phyloP scores from a whole-genome alignment of 495 filamentous ascomycete genomes.

The Cercophora sp. region DNA sequence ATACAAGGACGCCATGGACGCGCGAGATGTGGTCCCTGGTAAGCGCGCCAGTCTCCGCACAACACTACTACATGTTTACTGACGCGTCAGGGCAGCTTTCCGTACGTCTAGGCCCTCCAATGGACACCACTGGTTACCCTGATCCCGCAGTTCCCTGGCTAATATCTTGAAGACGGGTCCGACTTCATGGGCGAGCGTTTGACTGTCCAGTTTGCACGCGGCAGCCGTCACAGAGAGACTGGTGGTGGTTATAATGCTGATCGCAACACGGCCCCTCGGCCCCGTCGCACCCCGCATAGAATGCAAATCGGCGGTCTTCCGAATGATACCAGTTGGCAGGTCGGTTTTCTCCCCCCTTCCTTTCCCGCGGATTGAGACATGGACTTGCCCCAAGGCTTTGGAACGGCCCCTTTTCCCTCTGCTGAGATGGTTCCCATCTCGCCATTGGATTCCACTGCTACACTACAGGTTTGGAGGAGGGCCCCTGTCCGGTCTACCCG shows the following conservation, averaged over 20 bases:
- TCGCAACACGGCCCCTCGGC: constrained; percentile 78
- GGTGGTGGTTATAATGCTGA: constrained; percentile 53
- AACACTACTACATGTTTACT: constrained; percentile 15
- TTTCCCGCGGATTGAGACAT: constrained; percentile 41
- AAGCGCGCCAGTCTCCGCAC: constrained; percentile 30
- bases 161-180: constrained; percentile 73
- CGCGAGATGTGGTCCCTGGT: constrained; percentile 96
- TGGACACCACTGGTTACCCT: constrained; percentile 21
- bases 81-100: constrained; percentile 37
- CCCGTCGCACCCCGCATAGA: constrained; percentile 87
- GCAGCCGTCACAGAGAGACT: constrained; percentile 78
- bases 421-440: constrained; percentile 13
- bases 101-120: constrained; percentile 46
- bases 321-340: constrained; percentile 99
- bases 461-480: no score
- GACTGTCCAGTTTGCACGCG: constrained; percentile 96
- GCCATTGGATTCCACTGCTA: no score
- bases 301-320: constrained; percentile 98
- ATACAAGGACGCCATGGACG: constrained; percentile 96
- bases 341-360: constrained; percentile 73
- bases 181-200: constrained; percentile 96
- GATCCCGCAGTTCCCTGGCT: constrained; percentile 32
- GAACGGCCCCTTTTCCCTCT: constrained; percentile 18
- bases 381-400: constrained; percentile 27
- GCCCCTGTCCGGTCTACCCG: no score